Base-by-base conservation (phyloP, 352 stramenopile genomes). In the Pythium utonaiense region DNA sequence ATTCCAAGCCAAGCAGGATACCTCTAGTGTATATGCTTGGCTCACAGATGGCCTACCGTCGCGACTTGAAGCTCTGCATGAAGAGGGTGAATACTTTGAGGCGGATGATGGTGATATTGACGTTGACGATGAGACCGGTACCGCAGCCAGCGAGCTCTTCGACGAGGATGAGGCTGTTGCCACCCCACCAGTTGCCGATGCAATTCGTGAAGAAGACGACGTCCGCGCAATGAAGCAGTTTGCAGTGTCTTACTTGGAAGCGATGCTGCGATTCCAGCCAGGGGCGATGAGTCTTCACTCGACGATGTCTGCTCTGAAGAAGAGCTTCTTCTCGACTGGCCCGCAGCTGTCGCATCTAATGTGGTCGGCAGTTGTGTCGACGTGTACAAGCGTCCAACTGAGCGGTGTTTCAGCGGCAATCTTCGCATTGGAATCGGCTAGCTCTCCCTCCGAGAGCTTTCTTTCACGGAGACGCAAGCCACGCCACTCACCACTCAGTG, bases 171-270 rank as follows among this genome's bases (percentile, higher is more conserved):
- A 70, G 13, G 24, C 6, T n/a, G 16, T n/a, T 19, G 45, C 42
- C 6, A 40, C 42, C 14, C 25, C 42, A 2, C 45, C 36, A 30
- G 24, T 30, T n/a, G 56, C n/a, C 36, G 30, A 47, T 12, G 31
- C 68, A 60, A 17, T 44, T 16, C 53, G 31, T 6, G 24, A 53
- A 28, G 60, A 58, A 62, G 59, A 85, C 47, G 75, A 88, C 13
- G 71, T 82, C 25, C 74, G 80, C 19, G 83, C 83, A 0, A 93
- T 91, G 83, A 86, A 83, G 22, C 78, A 89, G 57, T 93, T 93
- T 62, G 83, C 73, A 1, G 44, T 84, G 2, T 87, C 78, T 12
- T 87, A 89, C 28, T 55, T 89, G 14, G 82, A 92, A 56, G 65
- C 77, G 1, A 73, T 89, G 57, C 52, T 82, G 12, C 80, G 82